Evolutionary conservation across 164 flowering plant genomes (phyloP).

Genomic region (Cinnamomum chago): DNA sequence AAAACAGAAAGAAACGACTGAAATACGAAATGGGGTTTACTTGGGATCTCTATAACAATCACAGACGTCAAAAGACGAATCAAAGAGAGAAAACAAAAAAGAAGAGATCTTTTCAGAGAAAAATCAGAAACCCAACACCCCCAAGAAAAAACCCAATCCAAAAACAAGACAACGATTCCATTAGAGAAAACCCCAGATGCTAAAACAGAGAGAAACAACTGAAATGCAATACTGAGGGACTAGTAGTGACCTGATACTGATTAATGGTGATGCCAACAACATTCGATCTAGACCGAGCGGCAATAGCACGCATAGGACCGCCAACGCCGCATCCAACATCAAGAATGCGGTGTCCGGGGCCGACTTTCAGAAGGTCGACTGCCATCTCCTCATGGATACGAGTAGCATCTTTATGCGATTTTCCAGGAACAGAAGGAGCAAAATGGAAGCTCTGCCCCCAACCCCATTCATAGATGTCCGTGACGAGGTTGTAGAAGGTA

Average conservation of each 20-base stretch:
- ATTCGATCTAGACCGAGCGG: constrained; percentile 63
- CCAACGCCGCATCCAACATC: constrained; percentile 98
- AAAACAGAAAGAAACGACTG: too few species aligned
- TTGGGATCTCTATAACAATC: too few species aligned
- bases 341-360: constrained; percentile 50
- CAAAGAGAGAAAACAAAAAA: too few species aligned
- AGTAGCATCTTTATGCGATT: constrained; percentile 82
- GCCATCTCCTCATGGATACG: constrained; percentile 82
- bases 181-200: too few species aligned
- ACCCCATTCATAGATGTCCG: constrained; percentile 98
- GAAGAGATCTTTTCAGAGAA: too few species aligned
- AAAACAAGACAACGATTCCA: too few species aligned
- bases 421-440: constrained; percentile 70
- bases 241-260: constrained; percentile 52
- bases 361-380: constrained; percentile 62
- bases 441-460: constrained; percentile 97
- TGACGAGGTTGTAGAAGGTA: constrained; percentile 89
- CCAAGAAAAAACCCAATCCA: too few species aligned
- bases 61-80: too few species aligned
- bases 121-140: too few species aligned
- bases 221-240: too few species aligned
- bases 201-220: too few species aligned
- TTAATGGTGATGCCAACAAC: constrained; percentile 94
- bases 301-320: constrained; percentile 94
- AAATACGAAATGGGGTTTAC: too few species aligned